Conservation (phyloP, 2,329 filamentous ascomycete species). For the Colletotrichum scovillei region DNA sequence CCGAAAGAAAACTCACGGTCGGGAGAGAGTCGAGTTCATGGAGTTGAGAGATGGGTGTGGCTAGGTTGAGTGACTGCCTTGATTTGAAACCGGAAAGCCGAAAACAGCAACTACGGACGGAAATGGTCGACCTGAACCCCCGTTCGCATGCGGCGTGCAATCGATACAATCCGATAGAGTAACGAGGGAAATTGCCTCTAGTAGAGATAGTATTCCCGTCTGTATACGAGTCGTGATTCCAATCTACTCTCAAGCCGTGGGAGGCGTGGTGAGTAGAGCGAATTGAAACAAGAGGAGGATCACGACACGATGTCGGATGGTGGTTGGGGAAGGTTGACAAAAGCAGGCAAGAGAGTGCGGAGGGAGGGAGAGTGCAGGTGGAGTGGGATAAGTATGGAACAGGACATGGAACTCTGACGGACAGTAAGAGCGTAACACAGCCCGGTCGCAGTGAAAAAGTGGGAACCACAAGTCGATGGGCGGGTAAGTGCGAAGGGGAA, state of each 20-base stretch:
- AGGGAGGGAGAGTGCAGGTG: conserved; percentile 35
- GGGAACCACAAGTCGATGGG: conserved; percentile 26
- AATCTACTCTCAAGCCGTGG: conserved; percentile 16
- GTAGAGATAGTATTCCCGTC: too few species aligned
- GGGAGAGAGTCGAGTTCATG: conserved; percentile 20
- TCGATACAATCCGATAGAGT: conserved; percentile 3
- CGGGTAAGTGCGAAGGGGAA: conserved; percentile 15
- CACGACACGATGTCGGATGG: conserved; percentile 32
- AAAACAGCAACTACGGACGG: conserved; percentile 31
- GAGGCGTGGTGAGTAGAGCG: conserved; percentile 11
- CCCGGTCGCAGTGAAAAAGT: conserved; percentile 28
- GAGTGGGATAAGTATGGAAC: conserved; percentile 36
- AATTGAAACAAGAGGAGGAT: conserved; percentile 26
- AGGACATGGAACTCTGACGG: conserved; percentile 29
- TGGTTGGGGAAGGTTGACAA: conserved; percentile 24
- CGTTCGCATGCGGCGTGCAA: conserved; percentile 32
- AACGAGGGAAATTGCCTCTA: not conserved
- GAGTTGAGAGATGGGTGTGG: conserved; percentile 10
- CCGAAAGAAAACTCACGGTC: conserved; percentile 27
- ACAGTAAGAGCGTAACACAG: conserved; percentile 27
- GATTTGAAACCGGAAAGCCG: conserved; percentile 22
- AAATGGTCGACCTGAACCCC: conserved; percentile 21
- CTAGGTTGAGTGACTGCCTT: not conserved
- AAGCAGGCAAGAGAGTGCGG: conserved; percentile 21
- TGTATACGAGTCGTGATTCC: not conserved